Evolutionary conservation across 2,329 filamentous ascomycete species (phyloP), one percentile per base, ranked within the genome.

Genomic region (Trichoderma sp.): DNA sequence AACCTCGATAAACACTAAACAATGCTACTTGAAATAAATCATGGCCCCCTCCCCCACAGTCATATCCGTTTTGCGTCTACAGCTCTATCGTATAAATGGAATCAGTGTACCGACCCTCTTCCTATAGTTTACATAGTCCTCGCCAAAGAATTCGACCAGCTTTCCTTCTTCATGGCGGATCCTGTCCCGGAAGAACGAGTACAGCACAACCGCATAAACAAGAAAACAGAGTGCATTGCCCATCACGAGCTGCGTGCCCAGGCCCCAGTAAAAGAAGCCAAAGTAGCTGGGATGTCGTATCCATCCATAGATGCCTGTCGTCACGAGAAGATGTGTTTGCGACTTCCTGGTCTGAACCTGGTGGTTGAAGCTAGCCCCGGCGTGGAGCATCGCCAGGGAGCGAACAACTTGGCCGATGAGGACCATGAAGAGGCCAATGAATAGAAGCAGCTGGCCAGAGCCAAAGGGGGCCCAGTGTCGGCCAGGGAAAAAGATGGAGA

Each of bases 231-330:
- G 71, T 9, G 86, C 80, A 79, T 99, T 99, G 19, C 94, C 94
- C 71, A 97, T 84, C 65, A 97, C 88, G 52, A 98, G 76, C 83
- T 99, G 95, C 13, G 94, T 97, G 5, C 95, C 95, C n/a, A 98
- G 76, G 0, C 92, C 93, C 94, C 94, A 99, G 89, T 93, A 98
- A 80, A 97, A 99, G 82, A 97, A 99, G 4, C 94, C 95, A 81
- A 98, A 97, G 80, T 99, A 99, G 68, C 91, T 91, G 13, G 95
- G 95, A 78, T 99, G 95, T 27, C 95, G 84, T 63, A 96, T 81
- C 53, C 86, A 78, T 8, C 82, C 81, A 78, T 98, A 99, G 37
- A 98, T 81, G 0, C 95, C 95, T 32, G 83, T 83, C 0, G 91
- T 97, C 3, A 99, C 92, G n/a, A 99, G 85, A 56, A 84, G 83